phyloP scores from a whole-genome alignment of 2,329 filamentous ascomycete genomes.

The Amauroascus verrucosus region DNA sequence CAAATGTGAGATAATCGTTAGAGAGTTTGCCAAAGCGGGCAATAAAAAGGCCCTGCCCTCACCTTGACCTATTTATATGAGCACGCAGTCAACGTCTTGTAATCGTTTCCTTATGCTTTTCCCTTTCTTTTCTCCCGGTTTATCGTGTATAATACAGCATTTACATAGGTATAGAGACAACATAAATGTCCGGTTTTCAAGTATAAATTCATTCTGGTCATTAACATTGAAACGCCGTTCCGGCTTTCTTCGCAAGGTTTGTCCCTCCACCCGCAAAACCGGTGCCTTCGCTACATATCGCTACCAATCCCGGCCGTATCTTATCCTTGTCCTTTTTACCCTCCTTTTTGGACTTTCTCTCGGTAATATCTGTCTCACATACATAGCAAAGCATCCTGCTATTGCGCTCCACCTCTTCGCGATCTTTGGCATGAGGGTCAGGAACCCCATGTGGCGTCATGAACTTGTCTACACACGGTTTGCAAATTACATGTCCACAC shows the following conservation, averaged over 20 bases:
- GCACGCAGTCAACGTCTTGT: too few relatives aligned
- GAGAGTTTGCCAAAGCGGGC: slow-evolving; percentile 55
- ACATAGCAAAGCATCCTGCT: slow-evolving; percentile 65
- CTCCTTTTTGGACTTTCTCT: slow-evolving; percentile 25
- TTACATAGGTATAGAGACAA: background rate
- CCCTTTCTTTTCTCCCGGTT: background rate
- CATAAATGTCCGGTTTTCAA: background rate
- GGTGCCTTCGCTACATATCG: slow-evolving; percentile 76
- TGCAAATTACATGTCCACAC: slow-evolving; percentile 86
- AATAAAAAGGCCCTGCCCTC: slow-evolving; percentile 39
- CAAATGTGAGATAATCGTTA: slow-evolving; percentile 71
- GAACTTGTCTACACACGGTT: slow-evolving; percentile 73
- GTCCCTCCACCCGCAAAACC: slow-evolving; percentile 83
- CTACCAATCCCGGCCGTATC: slow-evolving; percentile 61
- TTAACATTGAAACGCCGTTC: slow-evolving; percentile 74
- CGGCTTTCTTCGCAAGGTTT: slow-evolving; percentile 67
- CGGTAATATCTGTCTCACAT: slow-evolving; percentile 67
- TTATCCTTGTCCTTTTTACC: slow-evolving; percentile 40
- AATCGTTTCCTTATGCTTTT: too few relatives aligned
- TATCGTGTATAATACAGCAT: slow-evolving; percentile 1
- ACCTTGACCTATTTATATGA: slow-evolving; percentile 1
- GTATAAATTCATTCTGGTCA: background rate
- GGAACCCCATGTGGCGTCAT: slow-evolving; percentile 50
- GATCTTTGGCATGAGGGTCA: slow-evolving; percentile 51
- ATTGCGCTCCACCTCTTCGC: slow-evolving; percentile 38